A percentile compares a stretch with the other conserved stretches of the same genome.
Evolutionary conservation across 2,329 filamentous ascomycete species (phyloP).

Genomic region (Cryphonectria parasitica): DNA sequence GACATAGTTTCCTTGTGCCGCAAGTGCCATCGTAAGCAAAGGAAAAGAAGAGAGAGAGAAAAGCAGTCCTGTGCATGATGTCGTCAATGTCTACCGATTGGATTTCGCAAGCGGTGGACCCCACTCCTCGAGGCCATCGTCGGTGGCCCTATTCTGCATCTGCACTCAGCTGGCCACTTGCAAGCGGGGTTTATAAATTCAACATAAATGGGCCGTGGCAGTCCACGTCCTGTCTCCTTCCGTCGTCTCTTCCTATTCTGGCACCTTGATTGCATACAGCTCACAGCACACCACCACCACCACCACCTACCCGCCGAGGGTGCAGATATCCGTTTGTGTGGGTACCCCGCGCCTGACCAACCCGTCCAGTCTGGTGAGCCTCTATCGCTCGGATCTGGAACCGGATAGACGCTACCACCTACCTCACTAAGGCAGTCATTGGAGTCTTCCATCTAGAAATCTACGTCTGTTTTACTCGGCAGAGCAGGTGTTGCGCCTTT

Average conservation of each 20-base stretch:
- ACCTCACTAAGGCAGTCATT: constrained; percentile 27
- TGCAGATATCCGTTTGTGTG: constrained; percentile 12
- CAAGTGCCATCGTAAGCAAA: constrained; percentile 12
- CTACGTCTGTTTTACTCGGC: constrained; percentile 20
- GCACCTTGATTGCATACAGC: constrained; percentile 1
- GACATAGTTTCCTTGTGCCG: constrained; percentile 15
- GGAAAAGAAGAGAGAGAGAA: no score
- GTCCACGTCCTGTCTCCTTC: constrained; percentile 7
- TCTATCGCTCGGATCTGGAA: constrained; percentile 19
- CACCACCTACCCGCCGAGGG: constrained; percentile 9
- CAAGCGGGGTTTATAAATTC: constrained; percentile 15
- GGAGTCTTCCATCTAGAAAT: constrained; percentile 7
- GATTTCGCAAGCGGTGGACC: constrained; percentile 7
- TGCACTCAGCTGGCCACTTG: constrained; percentile 8
- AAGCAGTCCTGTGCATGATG: constrained; percentile 1
- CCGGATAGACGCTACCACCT: constrained; percentile 27
- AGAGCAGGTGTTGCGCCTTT: constrained; percentile 18
- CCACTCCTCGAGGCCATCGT: constrained; percentile 25
- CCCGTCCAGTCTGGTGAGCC: constrained; percentile 4
- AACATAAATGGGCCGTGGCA: constrained; percentile 24
- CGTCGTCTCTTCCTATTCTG: constrained; percentile 15
- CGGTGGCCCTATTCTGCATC: constrained; percentile 26
- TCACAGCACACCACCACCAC: constrained; percentile 1
- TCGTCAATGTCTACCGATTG: constrained; percentile 20
- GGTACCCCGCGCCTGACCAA: constrained; percentile 4